phyloP scores from a whole-genome alignment of 352 stramenopile genomes.

The Peronospora farinosa region DNA sequence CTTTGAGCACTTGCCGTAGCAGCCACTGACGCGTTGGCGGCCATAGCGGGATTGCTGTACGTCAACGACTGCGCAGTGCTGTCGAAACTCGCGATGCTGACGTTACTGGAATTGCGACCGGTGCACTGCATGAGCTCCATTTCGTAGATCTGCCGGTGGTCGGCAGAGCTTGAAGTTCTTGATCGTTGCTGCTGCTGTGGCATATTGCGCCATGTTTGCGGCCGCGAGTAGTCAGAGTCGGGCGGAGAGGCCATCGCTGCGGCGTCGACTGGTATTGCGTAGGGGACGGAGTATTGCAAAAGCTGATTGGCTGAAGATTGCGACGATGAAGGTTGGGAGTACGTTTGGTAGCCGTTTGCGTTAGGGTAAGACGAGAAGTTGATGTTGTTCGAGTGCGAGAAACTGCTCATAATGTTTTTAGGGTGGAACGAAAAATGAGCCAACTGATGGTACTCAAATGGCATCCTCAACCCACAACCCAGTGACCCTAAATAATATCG shows the following conservation, averaged over 20 bases:
- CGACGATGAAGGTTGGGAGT: constrained; percentile 8
- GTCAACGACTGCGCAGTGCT: constrained; percentile 12
- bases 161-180: constrained; percentile 3
- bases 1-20: constrained; percentile 7
- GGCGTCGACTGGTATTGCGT: background rate
- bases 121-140: constrained; percentile 8
- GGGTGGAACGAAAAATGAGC: no score
- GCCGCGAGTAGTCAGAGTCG: constrained; percentile 33
- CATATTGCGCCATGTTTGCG: constrained; percentile 40
- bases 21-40: constrained; percentile 20
- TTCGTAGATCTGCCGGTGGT: constrained; percentile 5
- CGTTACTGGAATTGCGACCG: constrained; percentile 14
- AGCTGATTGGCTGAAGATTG: constrained; percentile 8
- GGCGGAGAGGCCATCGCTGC: constrained; percentile 6
- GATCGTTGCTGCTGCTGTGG: constrained; percentile 27
- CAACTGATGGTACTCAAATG: no score
- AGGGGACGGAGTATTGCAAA: background rate
- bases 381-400: constrained; percentile 14
- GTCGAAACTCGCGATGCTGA: constrained; percentile 11
- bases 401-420: constrained; percentile 17
- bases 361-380: constrained; percentile 22
- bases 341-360: constrained; percentile 10
- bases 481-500: background rate
- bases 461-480: no score
- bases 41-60: constrained; percentile 15